These are phyloP conservation scores for Kluyveromyces starmeri DNA, from an alignment of 805 yeast genomes.

Conservation along the genomic window DNA sequence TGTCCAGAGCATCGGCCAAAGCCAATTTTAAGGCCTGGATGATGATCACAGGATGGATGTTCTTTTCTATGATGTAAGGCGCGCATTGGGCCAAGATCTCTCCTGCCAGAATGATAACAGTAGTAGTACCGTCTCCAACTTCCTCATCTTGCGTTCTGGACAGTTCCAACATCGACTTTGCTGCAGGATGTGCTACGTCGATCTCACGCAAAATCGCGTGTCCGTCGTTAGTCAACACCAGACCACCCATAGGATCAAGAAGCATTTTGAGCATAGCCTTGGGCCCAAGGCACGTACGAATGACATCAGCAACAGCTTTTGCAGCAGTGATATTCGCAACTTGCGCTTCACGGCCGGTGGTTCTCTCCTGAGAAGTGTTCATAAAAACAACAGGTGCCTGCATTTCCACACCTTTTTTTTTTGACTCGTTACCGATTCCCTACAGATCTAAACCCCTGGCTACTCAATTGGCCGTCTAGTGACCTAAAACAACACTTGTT, in stretches of 20 bases:
- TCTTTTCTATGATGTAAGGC: conserved; percentile 82
- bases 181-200: conserved; percentile 98
- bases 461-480: no score
- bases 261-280: conserved; percentile 98
- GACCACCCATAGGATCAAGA: conserved; percentile 89
- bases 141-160: conserved; percentile 97
- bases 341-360: conserved; percentile 96
- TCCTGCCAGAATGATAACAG: conserved; percentile 94
- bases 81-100: conserved; percentile 92
- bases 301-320: conserved; percentile 97
- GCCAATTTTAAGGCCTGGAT: conserved; percentile 92
- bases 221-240: conserved; percentile 95
- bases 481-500: no score
- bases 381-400: conserved; percentile 80
- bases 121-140: conserved; percentile 97
- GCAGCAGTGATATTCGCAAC: conserved; percentile 96
- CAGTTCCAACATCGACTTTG: conserved; percentile 95
- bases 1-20: conserved; percentile 78
- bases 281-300: conserved; percentile 97
- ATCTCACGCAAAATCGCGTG: conserved; percentile 97
- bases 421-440: no score
- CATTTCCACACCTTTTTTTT: no score
- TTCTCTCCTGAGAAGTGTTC: conserved; percentile 87
- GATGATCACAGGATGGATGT: conserved; percentile 93
- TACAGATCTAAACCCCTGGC: no score